Base-by-base conservation (phyloP, 2,329 filamentous ascomycete species). In the Monosporascus sp. region DNA sequence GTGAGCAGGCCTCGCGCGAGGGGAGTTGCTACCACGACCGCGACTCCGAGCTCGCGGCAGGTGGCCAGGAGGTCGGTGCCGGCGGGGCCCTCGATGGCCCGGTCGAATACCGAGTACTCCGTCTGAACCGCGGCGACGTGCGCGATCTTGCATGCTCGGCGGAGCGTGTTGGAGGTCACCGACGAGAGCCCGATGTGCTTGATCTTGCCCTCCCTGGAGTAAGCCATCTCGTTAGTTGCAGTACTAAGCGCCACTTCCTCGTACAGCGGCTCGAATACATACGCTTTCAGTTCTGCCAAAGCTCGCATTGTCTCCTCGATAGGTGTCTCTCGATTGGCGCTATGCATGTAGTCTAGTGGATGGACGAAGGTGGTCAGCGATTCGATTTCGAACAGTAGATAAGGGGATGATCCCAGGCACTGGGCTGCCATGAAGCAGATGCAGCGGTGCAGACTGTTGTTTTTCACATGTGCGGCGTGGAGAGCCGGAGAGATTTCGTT, bases 61-160 rank as follows among this genome's bases (percentile, higher is more conserved):
- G 75, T 71, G 24, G 69, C 64, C 4, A 77, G 65, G 18, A 79
- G 62, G 39, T 73, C 57, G 3, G 67, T 70, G 15, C 64, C 64
- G 0, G 51, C 50, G 53, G 68, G 54, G 0, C 63, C 64, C 54
- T 82, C 79, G 44, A 82, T 79, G 41, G 79, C 76, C 6, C 72
- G 64, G 1, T 68, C 68, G 58, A 79, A 80, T 1, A 74, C 71
- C 3, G 70, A 75, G 63, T 78, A 81, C 58, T 81, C 79, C 47
- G 79, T 70, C 65, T 83, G 78, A n/a, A 78, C 74, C 8, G 74
- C 75, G 5, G 73, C 66, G 50, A 84, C 76, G 6, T 72, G 77
- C 52, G 75, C 71, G 3, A 82, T 67, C 15, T 68, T 70, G 61
- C 67, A 62, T 5, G 81, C 80, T 18, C 79, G 72, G 6, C 74